phyloP scores from a whole-genome alignment of 2,329 filamentous ascomycete genomes.

The Botrytis cinerea region DNA sequence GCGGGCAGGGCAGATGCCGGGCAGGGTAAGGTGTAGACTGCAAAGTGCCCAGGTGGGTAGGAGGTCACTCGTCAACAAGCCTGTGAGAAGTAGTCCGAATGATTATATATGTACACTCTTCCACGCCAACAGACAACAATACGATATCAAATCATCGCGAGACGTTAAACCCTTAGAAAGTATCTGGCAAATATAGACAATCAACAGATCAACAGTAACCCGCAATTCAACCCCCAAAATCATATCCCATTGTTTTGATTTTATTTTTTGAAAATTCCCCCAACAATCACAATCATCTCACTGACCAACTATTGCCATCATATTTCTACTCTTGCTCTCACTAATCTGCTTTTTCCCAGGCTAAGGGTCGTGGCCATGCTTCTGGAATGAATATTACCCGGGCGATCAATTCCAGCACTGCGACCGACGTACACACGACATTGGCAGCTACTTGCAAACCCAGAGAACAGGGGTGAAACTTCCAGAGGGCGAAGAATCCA shows the following conservation, averaged over 20 bases:
- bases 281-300: background rate
- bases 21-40: background rate
- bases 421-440: background rate
- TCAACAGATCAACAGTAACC: background rate
- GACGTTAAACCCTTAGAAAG: rapidly evolving
- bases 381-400: constrained; percentile 11
- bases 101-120: no score
- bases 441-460: no score
- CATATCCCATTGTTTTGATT: background rate
- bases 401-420: constrained; percentile 9
- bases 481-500: background rate
- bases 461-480: background rate
- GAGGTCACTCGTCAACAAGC: background rate
- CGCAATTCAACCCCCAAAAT: background rate
- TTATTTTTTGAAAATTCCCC: background rate
- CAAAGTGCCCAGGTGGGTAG: no score
- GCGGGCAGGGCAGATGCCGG: background rate
- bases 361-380: constrained; percentile 6
- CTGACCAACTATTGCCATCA: no score
- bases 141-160: background rate
- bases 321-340: background rate
- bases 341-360: background rate
- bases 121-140: background rate
- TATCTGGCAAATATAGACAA: background rate
- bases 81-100: background rate